Evolutionary conservation across 805 yeast species (phyloP), one percentile per base, ranked within the genome.

Genomic region (Candida dajiaensis): DNA sequence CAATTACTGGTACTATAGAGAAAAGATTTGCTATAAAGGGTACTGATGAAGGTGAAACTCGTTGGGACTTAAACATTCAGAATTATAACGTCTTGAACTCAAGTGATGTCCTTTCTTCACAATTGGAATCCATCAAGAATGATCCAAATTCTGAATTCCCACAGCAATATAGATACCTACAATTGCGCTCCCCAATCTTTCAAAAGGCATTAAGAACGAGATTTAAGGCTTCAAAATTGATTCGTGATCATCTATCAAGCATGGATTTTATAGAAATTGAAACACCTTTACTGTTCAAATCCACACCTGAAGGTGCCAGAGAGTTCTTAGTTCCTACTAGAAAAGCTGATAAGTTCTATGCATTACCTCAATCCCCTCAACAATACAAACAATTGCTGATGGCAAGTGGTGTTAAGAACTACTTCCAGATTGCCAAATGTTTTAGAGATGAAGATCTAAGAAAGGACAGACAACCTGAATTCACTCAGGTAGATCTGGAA

Each of bases 281-380:
- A 62, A 94, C 99, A 0, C 99, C 99, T 1, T 63, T 92, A 7
- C 67, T 94, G 25, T 94, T 94, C 73, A 90, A 94, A 60, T 86
- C 96, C 2, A 94, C 99, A 0, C 99, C 99, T 0, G 99, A 94
- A 65, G 99, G 99, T 15, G 99, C 99, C 1, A 73, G 95, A 35
- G 99, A 94, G 65, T 94, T 92, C 62, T 66, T 94, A 41, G 97
- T 94, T 0, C 99, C 99, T 1, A 88, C 97, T 0, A 74, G 98
- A 53, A 68, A 75, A 15, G 61, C 68, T 1, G 65, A 67, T 3
- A 67, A 71, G 23, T 85, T 86, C 64, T 94, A 92, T 63, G 97
- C 99, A 0, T 71, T 94, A 25, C 97, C 98, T 0, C 99, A 94
- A 64, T 88, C 97, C 15, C 99, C 99, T 0, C 99, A 94, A 62